These are phyloP conservation scores for Podospora pseudocomata DNA, from an alignment of 495 filamentous ascomycete genomes.

Conservation along the genomic window DNA sequence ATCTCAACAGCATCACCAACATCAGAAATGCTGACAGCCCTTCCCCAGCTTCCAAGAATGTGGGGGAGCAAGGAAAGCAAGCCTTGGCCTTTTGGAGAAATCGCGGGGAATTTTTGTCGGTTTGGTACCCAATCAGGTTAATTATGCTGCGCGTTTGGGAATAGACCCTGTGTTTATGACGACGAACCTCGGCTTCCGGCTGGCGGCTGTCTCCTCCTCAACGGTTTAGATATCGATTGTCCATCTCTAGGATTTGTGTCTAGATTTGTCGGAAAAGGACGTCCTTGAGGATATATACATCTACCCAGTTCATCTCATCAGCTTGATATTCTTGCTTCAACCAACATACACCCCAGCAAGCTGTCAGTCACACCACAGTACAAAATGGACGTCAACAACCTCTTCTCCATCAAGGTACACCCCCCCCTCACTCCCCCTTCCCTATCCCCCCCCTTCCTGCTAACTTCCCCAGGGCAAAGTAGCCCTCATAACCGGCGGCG, in stretches of 20 bases:
- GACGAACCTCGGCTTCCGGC: not conserved
- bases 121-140: not conserved
- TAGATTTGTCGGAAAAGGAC: not conserved
- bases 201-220: not conserved
- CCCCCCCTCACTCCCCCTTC: constrained; percentile 5
- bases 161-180: not conserved
- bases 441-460: not conserved
- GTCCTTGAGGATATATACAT: not conserved
- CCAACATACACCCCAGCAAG: not conserved
- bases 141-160: not conserved
- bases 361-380: not conserved
- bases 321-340: not conserved
- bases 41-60: not conserved
- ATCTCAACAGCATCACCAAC: too few relatives aligned
- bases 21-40: not conserved
- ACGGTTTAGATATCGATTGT: not conserved
- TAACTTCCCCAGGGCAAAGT: constrained; percentile 34
- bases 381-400: constrained; percentile 52
- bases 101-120: constrained; percentile 1
- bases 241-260: too few relatives aligned
- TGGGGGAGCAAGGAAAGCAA: constrained; percentile 1
- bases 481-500: constrained; percentile 43
- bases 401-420: constrained; percentile 58
- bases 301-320: not conserved
- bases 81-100: constrained; percentile 8